Evolutionary conservation across 108 stramenopile genomes (phyloP).

Genomic region (Bacterosira constricta): DNA sequence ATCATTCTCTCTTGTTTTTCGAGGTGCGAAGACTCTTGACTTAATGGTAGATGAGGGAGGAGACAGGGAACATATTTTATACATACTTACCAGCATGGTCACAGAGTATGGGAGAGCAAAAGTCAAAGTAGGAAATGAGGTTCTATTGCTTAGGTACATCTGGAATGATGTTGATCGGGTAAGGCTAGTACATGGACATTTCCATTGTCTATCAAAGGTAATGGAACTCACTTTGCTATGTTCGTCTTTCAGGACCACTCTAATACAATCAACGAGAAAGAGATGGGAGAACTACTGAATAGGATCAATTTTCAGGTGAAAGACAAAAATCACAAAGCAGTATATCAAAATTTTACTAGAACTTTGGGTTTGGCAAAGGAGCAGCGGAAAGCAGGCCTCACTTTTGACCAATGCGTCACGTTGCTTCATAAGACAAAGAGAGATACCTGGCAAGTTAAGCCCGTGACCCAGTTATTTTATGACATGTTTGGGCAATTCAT

Average conservation of each 20-base stretch:
- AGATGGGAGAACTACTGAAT: conserved; percentile 50
- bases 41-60: conserved; percentile 59
- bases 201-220: no score
- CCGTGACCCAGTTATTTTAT: conserved; percentile 44
- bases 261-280: conserved; percentile 62
- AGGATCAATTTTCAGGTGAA: conserved; percentile 52
- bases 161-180: conserved; percentile 42
- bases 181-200: no score
- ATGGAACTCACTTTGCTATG: no score
- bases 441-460: conserved; percentile 85
- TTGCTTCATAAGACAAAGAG: conserved; percentile 85
- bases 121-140: conserved; percentile 73
- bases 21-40: conserved; percentile 82
- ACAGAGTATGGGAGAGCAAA: conserved; percentile 65
- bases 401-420: conserved; percentile 83
- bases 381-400: conserved; percentile 61
- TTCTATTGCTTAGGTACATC: conserved; percentile 46
- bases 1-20: conserved; percentile 80
- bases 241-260: conserved; percentile 59
- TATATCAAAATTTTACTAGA: conserved; percentile 72
- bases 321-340: conserved; percentile 33
- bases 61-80: conserved; percentile 68
- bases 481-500: conserved; percentile 52
- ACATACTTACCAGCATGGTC: conserved; percentile 65
- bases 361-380: conserved; percentile 68